Conservation (phyloP, 176 grass and related monocot species). For the Cocos nucifera region DNA sequence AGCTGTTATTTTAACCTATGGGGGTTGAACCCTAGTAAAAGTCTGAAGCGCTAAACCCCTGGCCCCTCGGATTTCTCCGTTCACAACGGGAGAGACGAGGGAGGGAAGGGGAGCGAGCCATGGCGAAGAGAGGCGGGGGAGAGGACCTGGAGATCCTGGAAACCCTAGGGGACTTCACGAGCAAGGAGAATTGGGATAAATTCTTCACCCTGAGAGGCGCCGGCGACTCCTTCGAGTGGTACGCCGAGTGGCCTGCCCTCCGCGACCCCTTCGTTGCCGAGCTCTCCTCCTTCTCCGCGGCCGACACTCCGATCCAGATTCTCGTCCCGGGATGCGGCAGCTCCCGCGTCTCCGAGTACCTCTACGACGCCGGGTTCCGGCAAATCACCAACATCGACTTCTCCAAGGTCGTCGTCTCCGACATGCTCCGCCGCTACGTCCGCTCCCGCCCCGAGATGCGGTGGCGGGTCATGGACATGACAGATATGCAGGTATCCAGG, state of each 20-base stretch:
- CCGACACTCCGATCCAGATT: constrained; percentile 35
- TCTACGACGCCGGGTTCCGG: constrained; percentile 75
- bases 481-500: constrained; percentile 51
- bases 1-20: too few relatives aligned
- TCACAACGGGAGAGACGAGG: too few relatives aligned
- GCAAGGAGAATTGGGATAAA: constrained; percentile 96
- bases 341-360: constrained; percentile 61
- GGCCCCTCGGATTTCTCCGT: too few relatives aligned
- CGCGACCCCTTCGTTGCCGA: constrained; percentile 42
- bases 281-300: constrained; percentile 20
- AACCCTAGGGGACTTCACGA: constrained; percentile 80
- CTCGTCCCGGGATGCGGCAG: constrained; percentile 85
- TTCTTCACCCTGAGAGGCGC: constrained; percentile 77
- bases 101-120: constrained; percentile 10
- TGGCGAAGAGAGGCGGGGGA: constrained; percentile 24
- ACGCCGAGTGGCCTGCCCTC: constrained; percentile 79
- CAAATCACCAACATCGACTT: constrained; percentile 89
- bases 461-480: constrained; percentile 97
- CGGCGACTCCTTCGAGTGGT: constrained; percentile 92
- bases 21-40: too few relatives aligned
- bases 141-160: constrained; percentile 33
- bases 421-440: constrained; percentile 75
- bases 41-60: too few relatives aligned
- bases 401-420: constrained; percentile 70
- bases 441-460: constrained; percentile 80